phyloP scores from a whole-genome alignment of 2,329 filamentous ascomycete species.

The Verticillium zaregamsianum region DNA sequence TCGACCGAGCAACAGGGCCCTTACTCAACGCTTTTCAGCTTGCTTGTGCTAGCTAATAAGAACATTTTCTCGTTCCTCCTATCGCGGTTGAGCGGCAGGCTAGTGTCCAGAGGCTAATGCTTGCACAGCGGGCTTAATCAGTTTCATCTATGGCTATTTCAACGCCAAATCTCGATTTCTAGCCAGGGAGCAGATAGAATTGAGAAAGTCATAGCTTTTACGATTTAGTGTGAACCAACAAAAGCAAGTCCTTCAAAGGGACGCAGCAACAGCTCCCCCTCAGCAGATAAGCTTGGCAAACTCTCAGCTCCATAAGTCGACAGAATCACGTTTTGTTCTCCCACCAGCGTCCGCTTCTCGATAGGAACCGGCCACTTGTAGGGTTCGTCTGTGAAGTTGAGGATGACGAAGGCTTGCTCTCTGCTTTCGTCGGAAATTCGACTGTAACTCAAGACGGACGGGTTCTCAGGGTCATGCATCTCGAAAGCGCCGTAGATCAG shows the following conservation, averaged over 20 bases:
- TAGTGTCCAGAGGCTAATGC: no score
- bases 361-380: conserved; percentile 18
- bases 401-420: conserved; percentile 20
- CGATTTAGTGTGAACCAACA: background rate
- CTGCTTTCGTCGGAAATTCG: conserved; percentile 6
- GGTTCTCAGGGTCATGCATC: background rate
- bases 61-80: no score
- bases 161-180: no score
- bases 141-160: no score
- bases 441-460: background rate
- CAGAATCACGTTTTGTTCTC: background rate
- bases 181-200: no score
- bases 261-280: background rate
- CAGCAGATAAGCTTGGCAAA: conserved; percentile 2
- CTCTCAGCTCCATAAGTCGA: background rate
- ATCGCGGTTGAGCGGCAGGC: no score
- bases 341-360: conserved; percentile 17
- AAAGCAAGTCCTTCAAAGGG: background rate
- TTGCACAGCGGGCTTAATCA: no score
- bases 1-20: no score
- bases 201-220: no score
- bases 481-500: background rate
- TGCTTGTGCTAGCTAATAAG: no score
- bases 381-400: conserved; percentile 26
- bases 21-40: no score